These are phyloP conservation scores for Pseudevernia furfuracea DNA, from an alignment of 495 filamentous ascomycete genomes.

Conservation along the genomic window DNA sequence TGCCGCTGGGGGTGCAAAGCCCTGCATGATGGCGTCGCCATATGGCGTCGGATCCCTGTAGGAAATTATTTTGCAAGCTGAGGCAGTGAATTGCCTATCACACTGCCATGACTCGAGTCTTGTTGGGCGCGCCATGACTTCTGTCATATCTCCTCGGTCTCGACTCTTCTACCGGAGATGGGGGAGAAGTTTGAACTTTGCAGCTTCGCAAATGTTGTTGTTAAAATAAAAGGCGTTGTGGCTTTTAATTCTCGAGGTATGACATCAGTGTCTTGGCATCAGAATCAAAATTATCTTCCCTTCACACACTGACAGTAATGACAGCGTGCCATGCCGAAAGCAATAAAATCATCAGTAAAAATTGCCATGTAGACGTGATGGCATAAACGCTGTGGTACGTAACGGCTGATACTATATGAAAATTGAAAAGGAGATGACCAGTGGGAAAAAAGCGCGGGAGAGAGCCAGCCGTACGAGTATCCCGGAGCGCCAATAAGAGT, in stretches of 20 bases:
- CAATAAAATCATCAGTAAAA: background rate
- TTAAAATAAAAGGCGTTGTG: background rate
- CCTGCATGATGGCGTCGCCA: background rate
- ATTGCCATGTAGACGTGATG: background rate
- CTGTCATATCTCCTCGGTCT: background rate
- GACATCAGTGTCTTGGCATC: slow-evolving; percentile 3
- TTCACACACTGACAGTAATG: too few relatives aligned
- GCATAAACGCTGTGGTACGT: too few relatives aligned
- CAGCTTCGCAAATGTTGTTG: background rate
- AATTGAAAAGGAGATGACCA: too few relatives aligned
- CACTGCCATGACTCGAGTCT: background rate
- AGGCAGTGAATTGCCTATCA: background rate
- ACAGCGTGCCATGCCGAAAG: background rate
- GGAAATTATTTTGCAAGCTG: background rate
- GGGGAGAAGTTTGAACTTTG: background rate
- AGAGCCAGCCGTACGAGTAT: too few relatives aligned
- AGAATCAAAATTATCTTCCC: too few relatives aligned
- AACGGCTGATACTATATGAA: background rate
- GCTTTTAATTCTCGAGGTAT: background rate
- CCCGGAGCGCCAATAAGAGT: background rate
- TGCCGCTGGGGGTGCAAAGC: background rate
- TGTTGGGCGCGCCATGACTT: background rate
- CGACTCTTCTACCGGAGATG: background rate
- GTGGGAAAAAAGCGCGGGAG: background rate
- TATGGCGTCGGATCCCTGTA: background rate